These are phyloP conservation scores for Brassica balearica DNA, from an alignment of 441 rosid genomes.

Conservation along the genomic window DNA sequence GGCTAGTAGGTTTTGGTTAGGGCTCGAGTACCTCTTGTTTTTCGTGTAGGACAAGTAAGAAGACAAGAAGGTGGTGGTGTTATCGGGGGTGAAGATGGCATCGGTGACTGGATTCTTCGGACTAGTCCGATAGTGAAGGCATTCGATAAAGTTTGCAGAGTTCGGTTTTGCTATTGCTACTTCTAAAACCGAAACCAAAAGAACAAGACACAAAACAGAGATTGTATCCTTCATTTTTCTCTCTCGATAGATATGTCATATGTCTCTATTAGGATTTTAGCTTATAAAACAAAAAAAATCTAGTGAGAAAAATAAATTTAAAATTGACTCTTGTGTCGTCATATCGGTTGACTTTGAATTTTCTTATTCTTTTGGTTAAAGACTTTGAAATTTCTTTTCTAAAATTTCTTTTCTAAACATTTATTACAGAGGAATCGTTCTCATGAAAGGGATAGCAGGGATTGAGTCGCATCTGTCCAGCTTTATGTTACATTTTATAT, in stretches of 20 bases:
- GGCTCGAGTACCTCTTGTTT: constrained; percentile 27
- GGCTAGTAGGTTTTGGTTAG: constrained; percentile 35
- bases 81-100: constrained; percentile 31
- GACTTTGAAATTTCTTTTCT: constrained; percentile 16
- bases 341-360: neutral
- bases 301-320: neutral
- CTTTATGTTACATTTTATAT: neutral
- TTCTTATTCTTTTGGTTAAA: neutral
- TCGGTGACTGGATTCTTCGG: constrained; percentile 36
- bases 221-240: constrained; percentile 10
- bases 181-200: constrained; percentile 31
- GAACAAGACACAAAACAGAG: constrained; percentile 24
- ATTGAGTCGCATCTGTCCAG: neutral
- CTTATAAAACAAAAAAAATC: neutral
- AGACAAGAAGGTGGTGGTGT: constrained; percentile 39
- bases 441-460: neutral
- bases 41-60: constrained; percentile 37
- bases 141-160: constrained; percentile 28
- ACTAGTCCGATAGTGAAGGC: constrained; percentile 32
- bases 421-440: constrained; percentile 5
- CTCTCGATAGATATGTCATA: neutral
- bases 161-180: constrained; percentile 22
- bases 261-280: neutral
- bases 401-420: constrained; percentile 10
- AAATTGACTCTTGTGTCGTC: constrained; percentile 12